Conservation (phyloP, 257 asterid genomes). For the Nicotiana knightiana region DNA sequence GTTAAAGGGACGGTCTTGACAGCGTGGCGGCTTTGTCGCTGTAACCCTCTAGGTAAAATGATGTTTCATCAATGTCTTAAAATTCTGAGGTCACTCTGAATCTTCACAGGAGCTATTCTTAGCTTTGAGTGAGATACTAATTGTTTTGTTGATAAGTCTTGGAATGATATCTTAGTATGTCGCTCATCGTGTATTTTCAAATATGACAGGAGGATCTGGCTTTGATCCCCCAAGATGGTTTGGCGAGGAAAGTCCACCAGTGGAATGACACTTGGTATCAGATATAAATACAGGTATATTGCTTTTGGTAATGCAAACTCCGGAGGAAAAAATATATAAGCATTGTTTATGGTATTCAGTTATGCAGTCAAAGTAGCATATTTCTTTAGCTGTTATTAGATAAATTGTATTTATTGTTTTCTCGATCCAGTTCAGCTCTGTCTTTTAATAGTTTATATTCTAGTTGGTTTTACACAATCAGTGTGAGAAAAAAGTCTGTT, state of each 20-base stretch:
- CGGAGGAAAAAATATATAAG: not conserved
- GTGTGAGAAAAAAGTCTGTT: not conserved
- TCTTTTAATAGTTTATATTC: not conserved
- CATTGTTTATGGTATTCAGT: not conserved
- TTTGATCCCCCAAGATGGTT: constrained; percentile 98
- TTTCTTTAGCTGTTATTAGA: not conserved
- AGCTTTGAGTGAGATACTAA: not conserved
- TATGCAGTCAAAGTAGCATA: not conserved
- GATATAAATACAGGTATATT: not conserved
- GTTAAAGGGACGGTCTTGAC: constrained; percentile 70
- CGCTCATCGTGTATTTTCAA: not conserved
- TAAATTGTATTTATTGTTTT: not conserved
- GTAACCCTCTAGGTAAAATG: constrained; percentile 78
- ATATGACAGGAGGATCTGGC: constrained; percentile 71
- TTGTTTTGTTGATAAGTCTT: not conserved
- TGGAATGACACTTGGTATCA: constrained; percentile 16
- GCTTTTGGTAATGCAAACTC: not conserved
- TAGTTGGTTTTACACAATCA: not conserved
- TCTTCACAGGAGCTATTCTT: not conserved
- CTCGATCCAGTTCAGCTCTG: not conserved
- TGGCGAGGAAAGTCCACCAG: constrained; percentile 50
- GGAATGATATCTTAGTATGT: not conserved
- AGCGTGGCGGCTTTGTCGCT: constrained; percentile 87
- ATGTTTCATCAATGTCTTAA: not conserved
- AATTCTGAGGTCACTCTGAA: not conserved